Evolutionary conservation across 75 land plant species (phyloP).

Genomic region (Ceratopteris richardii): DNA sequence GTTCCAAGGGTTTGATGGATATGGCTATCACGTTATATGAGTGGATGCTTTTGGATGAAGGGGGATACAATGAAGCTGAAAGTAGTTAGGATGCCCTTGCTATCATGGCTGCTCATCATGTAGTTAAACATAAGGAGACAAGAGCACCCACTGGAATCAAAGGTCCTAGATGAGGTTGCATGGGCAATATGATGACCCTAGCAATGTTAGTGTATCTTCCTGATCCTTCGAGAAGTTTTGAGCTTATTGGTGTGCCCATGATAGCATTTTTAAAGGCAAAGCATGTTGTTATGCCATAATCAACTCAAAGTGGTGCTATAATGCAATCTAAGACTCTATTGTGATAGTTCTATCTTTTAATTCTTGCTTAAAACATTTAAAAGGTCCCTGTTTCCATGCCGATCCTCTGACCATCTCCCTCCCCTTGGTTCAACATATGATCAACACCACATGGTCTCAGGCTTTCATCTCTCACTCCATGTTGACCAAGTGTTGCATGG

Average conservation of each 20-base stretch:
- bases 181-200: constrained; percentile 18
- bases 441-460: too few species aligned
- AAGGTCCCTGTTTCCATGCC: too few species aligned
- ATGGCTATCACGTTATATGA: constrained; percentile 21
- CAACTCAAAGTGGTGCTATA: too few species aligned
- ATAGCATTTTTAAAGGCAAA: constrained; percentile 26
- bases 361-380: too few species aligned
- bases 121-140: neutral
- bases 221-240: constrained; percentile 23
- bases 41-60: constrained; percentile 23
- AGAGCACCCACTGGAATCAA: neutral
- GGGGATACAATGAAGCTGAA: constrained; percentile 7
- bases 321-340: too few species aligned
- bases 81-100: neutral
- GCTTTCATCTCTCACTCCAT: too few species aligned
- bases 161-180: neutral
- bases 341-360: too few species aligned
- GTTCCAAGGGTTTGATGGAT: constrained; percentile 11
- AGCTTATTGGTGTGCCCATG: constrained; percentile 27
- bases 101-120: constrained; percentile 11
- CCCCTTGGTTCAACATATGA: too few species aligned
- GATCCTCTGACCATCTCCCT: too few species aligned
- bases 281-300: constrained; percentile 12
- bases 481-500: too few species aligned
- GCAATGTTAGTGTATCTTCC: constrained; percentile 26